phyloP scores from a whole-genome alignment of 129 eudicot genomes.

The Chrysanthemum makinoi region DNA sequence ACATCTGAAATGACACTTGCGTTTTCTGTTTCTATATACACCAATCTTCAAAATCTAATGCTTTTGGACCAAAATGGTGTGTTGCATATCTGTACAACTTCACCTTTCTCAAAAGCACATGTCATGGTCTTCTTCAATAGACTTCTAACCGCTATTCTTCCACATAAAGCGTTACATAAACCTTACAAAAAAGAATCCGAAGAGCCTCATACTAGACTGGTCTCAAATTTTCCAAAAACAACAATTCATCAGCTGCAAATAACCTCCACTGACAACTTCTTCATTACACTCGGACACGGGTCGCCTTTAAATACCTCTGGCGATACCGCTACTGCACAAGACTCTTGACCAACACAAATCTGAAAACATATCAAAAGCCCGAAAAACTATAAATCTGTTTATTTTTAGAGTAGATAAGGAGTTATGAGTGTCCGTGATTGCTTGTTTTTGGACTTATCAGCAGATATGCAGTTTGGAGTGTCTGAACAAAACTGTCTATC shows the following conservation, averaged over 20 bases:
- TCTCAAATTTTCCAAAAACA: neutral
- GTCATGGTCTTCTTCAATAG: slow-evolving; percentile 20
- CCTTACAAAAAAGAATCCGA: slow-evolving; percentile 21
- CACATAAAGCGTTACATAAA: neutral
- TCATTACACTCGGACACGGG: slow-evolving; percentile 86
- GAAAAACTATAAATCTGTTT: neutral
- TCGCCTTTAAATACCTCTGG: slow-evolving; percentile 88
- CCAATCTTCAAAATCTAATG: slow-evolving; percentile 39
- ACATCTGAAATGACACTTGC: slow-evolving; percentile 4
- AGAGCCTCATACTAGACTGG: neutral
- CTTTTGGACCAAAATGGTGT: slow-evolving; percentile 51
- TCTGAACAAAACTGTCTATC: no score
- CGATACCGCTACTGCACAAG: slow-evolving; percentile 71
- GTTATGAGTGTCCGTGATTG: no score
- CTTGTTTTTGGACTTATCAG: no score
- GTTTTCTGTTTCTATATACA: slow-evolving; percentile 33
- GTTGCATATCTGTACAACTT: slow-evolving; percentile 82
- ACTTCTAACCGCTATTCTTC: slow-evolving; percentile 1
- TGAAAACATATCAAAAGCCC: slow-evolving; percentile 27
- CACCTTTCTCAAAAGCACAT: slow-evolving; percentile 45
- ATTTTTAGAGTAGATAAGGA: no score
- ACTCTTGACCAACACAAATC: slow-evolving; percentile 71
- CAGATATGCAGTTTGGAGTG: no score
- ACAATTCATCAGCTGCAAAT: slow-evolving; percentile 59
- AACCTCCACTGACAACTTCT: slow-evolving; percentile 89